Evolutionary conservation across 2,329 filamentous ascomycete genomes (phyloP).

Genomic region (Trichoderma sp.): DNA sequence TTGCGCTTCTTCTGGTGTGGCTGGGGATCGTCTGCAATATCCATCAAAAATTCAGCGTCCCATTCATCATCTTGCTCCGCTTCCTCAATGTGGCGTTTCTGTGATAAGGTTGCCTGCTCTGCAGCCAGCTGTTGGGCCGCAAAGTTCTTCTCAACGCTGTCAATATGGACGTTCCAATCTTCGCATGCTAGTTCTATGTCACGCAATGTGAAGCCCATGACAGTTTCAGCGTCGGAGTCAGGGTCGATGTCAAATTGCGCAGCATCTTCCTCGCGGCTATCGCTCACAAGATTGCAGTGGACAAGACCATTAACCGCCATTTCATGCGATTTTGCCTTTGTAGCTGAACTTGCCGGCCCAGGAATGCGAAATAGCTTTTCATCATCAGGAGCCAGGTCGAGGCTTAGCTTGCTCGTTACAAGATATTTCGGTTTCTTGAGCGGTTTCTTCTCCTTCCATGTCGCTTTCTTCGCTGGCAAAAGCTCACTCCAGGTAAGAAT

Average conservation of each 20-base stretch:
- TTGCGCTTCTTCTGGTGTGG: slow-evolving; percentile 68
- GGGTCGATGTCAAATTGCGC: slow-evolving; percentile 51
- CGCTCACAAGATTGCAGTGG: slow-evolving; percentile 45
- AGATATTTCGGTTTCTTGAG: slow-evolving; percentile 78
- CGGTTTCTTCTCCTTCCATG: slow-evolving; percentile 77
- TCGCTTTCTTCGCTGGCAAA: slow-evolving; percentile 76
- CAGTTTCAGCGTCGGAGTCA: slow-evolving; percentile 61
- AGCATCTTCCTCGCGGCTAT: slow-evolving; percentile 38
- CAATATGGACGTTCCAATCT: slow-evolving; percentile 74
- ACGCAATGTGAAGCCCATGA: slow-evolving; percentile 74
- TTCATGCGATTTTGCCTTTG: slow-evolving; percentile 59
- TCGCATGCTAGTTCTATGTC: slow-evolving; percentile 85
- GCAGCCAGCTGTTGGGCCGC: slow-evolving; percentile 36
- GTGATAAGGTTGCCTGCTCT: slow-evolving; percentile 37
- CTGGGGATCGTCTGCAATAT: slow-evolving; percentile 48
- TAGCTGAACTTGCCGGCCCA: slow-evolving; percentile 55
- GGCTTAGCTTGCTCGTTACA: slow-evolving; percentile 80
- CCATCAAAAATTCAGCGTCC: slow-evolving; percentile 61
- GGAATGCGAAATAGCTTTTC: slow-evolving; percentile 82
- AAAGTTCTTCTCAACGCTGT: slow-evolving; percentile 47
- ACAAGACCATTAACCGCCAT: slow-evolving; percentile 52
- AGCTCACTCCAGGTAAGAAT: slow-evolving; percentile 80
- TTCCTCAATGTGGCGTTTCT: slow-evolving; percentile 37
- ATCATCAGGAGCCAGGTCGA: slow-evolving; percentile 84
- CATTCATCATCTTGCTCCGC: slow-evolving; percentile 60